phyloP scores from a whole-genome alignment of 1,284 basidiomycete genomes.

The Athelia psychrophila region DNA sequence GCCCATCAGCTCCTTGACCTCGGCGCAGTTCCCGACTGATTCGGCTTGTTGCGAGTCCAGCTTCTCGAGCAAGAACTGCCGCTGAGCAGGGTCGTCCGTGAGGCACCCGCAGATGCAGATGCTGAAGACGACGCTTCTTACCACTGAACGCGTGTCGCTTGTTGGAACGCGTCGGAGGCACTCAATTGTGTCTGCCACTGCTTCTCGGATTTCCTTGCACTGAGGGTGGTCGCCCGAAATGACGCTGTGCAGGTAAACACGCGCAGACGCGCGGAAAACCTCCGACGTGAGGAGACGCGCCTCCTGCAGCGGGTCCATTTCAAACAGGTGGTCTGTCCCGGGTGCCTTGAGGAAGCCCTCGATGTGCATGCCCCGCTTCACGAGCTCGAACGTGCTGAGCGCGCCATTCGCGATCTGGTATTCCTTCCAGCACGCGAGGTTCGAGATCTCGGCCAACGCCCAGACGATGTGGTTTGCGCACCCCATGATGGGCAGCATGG shows the following conservation, averaged over 20 bases:
- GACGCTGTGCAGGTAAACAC: slow-evolving; percentile 69
- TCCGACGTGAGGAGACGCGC: slow-evolving; percentile 57
- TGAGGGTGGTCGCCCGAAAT: slow-evolving; percentile 64
- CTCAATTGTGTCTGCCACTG: slow-evolving; percentile 52
- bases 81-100: slow-evolving; percentile 47
- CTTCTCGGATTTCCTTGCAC: slow-evolving; percentile 55
- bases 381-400: slow-evolving; percentile 57
- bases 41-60: slow-evolving; percentile 50
- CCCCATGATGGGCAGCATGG: slow-evolving; percentile 82
- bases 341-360: slow-evolving; percentile 38
- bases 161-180: slow-evolving; percentile 40
- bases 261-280: slow-evolving; percentile 72
- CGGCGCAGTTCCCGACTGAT: slow-evolving; percentile 58
- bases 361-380: slow-evolving; percentile 50
- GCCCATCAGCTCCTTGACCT: slow-evolving; percentile 54
- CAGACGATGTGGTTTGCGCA: slow-evolving; percentile 77
- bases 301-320: slow-evolving; percentile 28
- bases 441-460: slow-evolving; percentile 71
- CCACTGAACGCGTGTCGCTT: slow-evolving; percentile 42
- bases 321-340: slow-evolving; percentile 12
- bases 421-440: slow-evolving; percentile 67
- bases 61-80: slow-evolving; percentile 41
- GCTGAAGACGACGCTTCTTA: slow-evolving; percentile 75
- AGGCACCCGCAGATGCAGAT: slow-evolving; percentile 72
- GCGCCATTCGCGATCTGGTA: slow-evolving; percentile 30